A percentile compares a stretch with the other conserved stretches of the same genome.
Conservation (phyloP, 2,329 filamentous ascomycete species). For the Thelonectria rubi region DNA sequence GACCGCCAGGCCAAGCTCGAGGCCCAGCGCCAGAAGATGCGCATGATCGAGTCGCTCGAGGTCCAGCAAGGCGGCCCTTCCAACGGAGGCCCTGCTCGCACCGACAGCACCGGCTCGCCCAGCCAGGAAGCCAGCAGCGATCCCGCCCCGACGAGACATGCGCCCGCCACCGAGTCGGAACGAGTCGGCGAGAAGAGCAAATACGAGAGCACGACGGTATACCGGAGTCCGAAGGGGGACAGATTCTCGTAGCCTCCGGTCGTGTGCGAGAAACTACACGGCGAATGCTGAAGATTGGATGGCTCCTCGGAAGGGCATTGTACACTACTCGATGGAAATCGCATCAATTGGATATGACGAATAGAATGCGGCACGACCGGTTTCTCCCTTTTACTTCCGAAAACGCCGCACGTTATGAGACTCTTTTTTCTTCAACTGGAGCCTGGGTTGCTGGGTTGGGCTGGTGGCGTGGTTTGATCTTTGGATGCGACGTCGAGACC, state of each 20-base stretch:
- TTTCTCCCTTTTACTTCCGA: neutral
- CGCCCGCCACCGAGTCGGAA: slow-evolving; percentile 74
- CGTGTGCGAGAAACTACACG: neutral
- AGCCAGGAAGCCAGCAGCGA: slow-evolving; percentile 78
- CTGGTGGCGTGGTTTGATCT: slow-evolving; percentile 20
- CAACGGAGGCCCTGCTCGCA: slow-evolving; percentile 63
- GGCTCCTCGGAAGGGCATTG: slow-evolving; percentile 33
- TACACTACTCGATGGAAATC: slow-evolving; percentile 29
- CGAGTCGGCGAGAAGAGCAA: slow-evolving; percentile 82
- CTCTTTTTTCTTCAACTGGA: slow-evolving; percentile 2
- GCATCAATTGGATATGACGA: slow-evolving; percentile 12
- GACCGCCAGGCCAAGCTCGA: slow-evolving; percentile 79
- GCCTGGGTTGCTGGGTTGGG: slow-evolving; percentile 4
- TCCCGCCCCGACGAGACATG: slow-evolving; percentile 86
- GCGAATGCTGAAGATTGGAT: slow-evolving; percentile 3
- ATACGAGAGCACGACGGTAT: slow-evolving; percentile 84
- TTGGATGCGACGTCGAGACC: slow-evolving; percentile 30
- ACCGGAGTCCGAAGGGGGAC: slow-evolving; percentile 83
- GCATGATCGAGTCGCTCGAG: slow-evolving; percentile 64
- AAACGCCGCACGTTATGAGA: neutral
- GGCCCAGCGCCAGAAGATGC: slow-evolving; percentile 71
- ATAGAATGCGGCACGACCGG: slow-evolving; percentile 6
- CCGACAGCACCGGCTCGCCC: slow-evolving; percentile 67
- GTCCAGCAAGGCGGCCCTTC: slow-evolving; percentile 51
- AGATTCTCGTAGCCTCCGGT: slow-evolving; percentile 69